Conservation (phyloP, 2,329 filamentous ascomycete species). For the Harringtonia aguacate region DNA sequence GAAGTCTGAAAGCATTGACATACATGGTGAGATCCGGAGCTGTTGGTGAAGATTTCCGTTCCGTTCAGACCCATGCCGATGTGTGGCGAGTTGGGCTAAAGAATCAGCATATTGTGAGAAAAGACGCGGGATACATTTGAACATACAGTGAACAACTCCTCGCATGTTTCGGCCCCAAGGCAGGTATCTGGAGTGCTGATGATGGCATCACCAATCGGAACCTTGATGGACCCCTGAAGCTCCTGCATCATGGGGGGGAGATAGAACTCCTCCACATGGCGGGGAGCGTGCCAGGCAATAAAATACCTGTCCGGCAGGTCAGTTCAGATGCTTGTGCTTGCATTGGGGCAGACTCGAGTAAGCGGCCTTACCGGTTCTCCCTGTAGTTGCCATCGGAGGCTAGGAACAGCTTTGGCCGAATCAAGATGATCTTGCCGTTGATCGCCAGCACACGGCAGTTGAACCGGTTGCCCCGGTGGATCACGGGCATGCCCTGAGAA, state of each 20-base stretch:
- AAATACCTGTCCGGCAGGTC: conserved; percentile 35
- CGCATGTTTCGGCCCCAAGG: conserved; percentile 31
- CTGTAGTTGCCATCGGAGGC: conserved; percentile 43
- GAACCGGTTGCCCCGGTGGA: conserved; percentile 51
- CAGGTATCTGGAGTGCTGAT: conserved; percentile 50
- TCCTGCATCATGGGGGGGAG: conserved; percentile 48
- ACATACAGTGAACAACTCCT: conserved; percentile 15
- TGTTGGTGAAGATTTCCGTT: conserved; percentile 63
- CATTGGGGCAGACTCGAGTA: background rate
- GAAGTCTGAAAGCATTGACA: background rate
- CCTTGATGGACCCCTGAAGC: conserved; percentile 32
- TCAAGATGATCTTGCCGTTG: conserved; percentile 57
- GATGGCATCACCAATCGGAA: conserved; percentile 59
- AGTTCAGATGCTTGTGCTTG: background rate
- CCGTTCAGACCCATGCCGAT: conserved; percentile 55
- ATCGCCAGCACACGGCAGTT: conserved; percentile 56
- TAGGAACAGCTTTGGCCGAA: conserved; percentile 55
- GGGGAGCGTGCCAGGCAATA: conserved; percentile 48
- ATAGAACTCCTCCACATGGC: conserved; percentile 53
- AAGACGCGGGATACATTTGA: background rate
- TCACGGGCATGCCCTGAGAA: conserved; percentile 39
- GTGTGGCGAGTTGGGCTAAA: conserved; percentile 29
- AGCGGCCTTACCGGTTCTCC: conserved; percentile 27
- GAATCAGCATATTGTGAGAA: background rate
- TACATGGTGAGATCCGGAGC: conserved; percentile 48